Conservation (phyloP, 2,329 filamentous ascomycete genomes). For the Lasiodiplodia theobromae region DNA sequence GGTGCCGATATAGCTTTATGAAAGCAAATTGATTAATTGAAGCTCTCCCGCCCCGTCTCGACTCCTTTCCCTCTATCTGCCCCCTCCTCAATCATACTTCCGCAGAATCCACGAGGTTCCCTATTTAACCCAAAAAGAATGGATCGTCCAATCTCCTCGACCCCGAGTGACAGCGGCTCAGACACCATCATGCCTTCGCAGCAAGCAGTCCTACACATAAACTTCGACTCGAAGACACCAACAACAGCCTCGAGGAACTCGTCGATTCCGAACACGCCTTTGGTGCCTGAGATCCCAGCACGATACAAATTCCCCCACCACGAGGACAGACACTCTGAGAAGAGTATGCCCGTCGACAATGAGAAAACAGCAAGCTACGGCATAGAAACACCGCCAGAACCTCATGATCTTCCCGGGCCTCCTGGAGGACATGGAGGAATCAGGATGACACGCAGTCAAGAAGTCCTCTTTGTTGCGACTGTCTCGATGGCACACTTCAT, state of each 20-base stretch:
- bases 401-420: background rate
- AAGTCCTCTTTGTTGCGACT: constrained; percentile 40
- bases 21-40: background rate
- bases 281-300: background rate
- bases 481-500: constrained; percentile 41
- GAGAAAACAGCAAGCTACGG: background rate
- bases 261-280: background rate
- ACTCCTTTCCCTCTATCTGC: background rate
- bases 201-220: background rate
- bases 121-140: background rate
- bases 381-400: background rate
- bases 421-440: background rate
- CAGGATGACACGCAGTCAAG: constrained; percentile 35
- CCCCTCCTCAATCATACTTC: background rate
- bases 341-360: background rate
- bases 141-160: background rate
- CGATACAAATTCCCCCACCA: background rate
- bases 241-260: background rate
- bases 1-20: background rate
- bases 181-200: background rate
- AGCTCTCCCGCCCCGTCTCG: background rate
- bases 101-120: background rate
- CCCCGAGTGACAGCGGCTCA: background rate
- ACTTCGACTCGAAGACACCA: constrained; percentile 4
- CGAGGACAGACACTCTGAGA: background rate